Evolutionary conservation across 2,329 filamentous ascomycete species (phyloP), one percentile per base, ranked within the genome.

Genomic region (Malbranchea zuffiana): DNA sequence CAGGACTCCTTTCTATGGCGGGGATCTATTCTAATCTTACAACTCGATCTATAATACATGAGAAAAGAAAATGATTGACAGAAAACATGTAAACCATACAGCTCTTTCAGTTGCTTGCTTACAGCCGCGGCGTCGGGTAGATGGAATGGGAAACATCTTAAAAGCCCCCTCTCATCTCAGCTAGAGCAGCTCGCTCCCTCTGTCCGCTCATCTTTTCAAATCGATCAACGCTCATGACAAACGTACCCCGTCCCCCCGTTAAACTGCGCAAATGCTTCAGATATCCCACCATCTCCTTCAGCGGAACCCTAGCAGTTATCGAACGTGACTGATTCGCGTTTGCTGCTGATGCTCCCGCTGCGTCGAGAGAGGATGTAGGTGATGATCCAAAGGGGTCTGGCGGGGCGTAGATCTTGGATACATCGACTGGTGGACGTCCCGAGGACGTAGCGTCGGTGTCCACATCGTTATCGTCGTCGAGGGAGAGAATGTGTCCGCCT

Each of bases 281-380:
- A 59, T 96, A 98, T 27, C 88, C 83, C 23, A 96, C 79, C 84
- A 96, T 95, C 61, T 96, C 88, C 62, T 90, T 92, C 50, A 96
- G 68, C 20, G 90, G 90, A 18, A 96, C 88, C 50, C 82, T 77
- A 15, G 87, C 90, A 7, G 80, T 78, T 47, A 98, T 84, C 33
- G 80, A 69, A 39, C 71, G 59, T 40, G 75, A 73, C 20, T 69
- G 59, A 28, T 59, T 59, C 2, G 54, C 46, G 40, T 15, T 36
- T 32, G n/a, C 41, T 32, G 12, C 12, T 18, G 30, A 32, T 31
- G 42, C n/a, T 2, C 20, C 31, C 8, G 18, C 27, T 12, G 33
- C 26, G 16, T 32, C 21, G 7, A 11, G 18, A 4, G 36, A 37
- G 28, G 32, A 32, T 50, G 30, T 21, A 6, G 65, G 28, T 62